phyloP scores from a whole-genome alignment of 768 basidiomycete genomes.

The Russula virescens region DNA sequence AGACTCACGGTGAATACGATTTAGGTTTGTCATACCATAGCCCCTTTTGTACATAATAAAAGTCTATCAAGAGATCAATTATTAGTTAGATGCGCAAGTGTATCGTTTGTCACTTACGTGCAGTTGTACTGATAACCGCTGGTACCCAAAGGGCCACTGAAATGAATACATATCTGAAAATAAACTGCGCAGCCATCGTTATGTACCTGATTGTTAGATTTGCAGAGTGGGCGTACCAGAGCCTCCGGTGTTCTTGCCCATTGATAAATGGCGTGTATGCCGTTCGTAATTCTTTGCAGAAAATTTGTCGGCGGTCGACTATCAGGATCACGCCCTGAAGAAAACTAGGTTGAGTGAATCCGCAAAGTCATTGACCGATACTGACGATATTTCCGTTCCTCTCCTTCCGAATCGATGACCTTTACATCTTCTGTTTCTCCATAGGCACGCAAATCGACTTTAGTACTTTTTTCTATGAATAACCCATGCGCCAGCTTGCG shows the following conservation, averaged over 20 bases:
- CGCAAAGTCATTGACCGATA: not conserved
- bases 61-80: conserved; percentile 29
- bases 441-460: conserved; percentile 27
- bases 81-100: not conserved
- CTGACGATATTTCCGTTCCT: conserved; percentile 22
- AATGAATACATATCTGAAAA: conserved; percentile 44
- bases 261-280: conserved; percentile 32
- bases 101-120: conserved; percentile 32
- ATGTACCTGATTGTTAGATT: not conserved
- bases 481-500: conserved; percentile 31
- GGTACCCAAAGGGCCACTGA: conserved; percentile 51
- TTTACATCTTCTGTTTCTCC: conserved; percentile 30
- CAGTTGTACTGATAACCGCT: conserved; percentile 36
- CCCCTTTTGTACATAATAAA: conserved; percentile 41
- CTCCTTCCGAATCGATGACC: conserved; percentile 29
- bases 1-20: not conserved
- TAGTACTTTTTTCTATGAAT: conserved; percentile 27
- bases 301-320: conserved; percentile 42
- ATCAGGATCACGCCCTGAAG: conserved; percentile 41
- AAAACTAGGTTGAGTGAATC: not conserved
- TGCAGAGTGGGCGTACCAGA: conserved; percentile 28
- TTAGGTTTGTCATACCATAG: conserved; percentile 35
- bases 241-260: conserved; percentile 42
- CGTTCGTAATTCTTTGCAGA: conserved; percentile 37
- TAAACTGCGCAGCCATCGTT: conserved; percentile 34